Evolutionary conservation across 257 asterid species (phyloP), one percentile per base, ranked within the genome.

Genomic region (Dorcoceras hygrometricum): DNA sequence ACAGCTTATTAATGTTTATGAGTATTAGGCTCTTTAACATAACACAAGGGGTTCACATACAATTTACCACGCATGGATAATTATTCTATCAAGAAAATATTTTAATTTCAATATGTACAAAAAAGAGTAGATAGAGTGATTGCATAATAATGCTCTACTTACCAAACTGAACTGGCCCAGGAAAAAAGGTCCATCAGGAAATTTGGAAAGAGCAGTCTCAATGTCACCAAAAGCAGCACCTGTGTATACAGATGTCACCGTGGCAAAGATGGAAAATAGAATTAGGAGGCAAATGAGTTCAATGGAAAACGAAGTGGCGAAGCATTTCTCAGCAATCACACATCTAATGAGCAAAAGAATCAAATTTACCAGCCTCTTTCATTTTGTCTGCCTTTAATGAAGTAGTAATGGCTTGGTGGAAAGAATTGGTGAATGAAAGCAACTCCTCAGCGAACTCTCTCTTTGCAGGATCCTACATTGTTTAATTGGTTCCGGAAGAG

Each of bases 111-210:
- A 64, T 8, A 31, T 59, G 39, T 20, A 32, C 20, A 36, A 50
- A 57, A 59, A n/a, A n/a, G n/a, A 12, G 18, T 18, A 59, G 26
- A 0, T 23, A 70, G 23, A 22, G 59, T 4, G 9, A 23, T 55
- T 36, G 43, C 23, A 63, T 32, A 55, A 32, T 0, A 34, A 65
- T 32, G 53, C 50, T 60, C 46, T 62, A 66, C 90, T 74, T 66
- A 85, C 95, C 83, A 89, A 78, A 80, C 96, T 91, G 57, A 91
- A 85, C 50, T 78, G 75, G 78, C 98, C 98, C 46, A 91, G 91
- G 76, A 88, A 83, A 72, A 91, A 89, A 0, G 96, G 86, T 26
- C 95, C 94, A 51, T 84, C 95, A 2, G 71, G 74, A 28, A 85
- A 91, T 78, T 78, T 91, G 72, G 83, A 84, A 73, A 88, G 94